Percentiles rank a stretch among this genome's conserved stretches.
These are phyloP conservation scores for Penicillium aurantiogriseum DNA, from an alignment of 2,329 filamentous ascomycete species.

Conservation along the genomic window DNA sequence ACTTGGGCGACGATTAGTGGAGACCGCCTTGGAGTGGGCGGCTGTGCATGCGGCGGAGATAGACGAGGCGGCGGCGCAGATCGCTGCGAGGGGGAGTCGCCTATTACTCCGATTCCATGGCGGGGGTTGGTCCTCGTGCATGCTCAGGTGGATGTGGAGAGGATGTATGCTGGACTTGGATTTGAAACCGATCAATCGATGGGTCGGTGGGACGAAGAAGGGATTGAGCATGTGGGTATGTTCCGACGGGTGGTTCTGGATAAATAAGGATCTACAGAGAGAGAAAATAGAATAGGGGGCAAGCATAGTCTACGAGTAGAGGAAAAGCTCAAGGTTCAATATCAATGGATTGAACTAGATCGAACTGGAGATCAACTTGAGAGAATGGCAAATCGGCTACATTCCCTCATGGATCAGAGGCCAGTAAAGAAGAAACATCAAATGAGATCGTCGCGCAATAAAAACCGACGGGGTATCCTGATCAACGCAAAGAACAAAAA, in stretches of 20 bases:
- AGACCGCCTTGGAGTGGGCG: slow-evolving; percentile 67
- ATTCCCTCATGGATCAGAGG: slow-evolving; percentile 13
- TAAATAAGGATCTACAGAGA: neutral
- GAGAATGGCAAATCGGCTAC: neutral
- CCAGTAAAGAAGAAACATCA: slow-evolving; percentile 12
- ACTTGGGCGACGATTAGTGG: slow-evolving; percentile 65
- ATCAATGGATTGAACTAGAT: slow-evolving; percentile 4
- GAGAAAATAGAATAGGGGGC: neutral
- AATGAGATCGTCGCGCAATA: slow-evolving; percentile 28
- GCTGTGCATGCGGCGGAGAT: slow-evolving; percentile 56
- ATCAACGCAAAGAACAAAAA: slow-evolving; percentile 21
- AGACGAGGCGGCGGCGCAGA: slow-evolving; percentile 23
- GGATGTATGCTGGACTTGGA: slow-evolving; percentile 68
- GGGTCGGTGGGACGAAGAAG: slow-evolving; percentile 79
- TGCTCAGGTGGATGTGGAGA: slow-evolving; percentile 66
- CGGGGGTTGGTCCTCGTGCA: slow-evolving; percentile 75
- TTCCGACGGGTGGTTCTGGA: slow-evolving; percentile 52
- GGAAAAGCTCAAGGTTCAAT: neutral
- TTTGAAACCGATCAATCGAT: slow-evolving; percentile 71
- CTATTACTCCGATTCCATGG: slow-evolving; percentile 54
- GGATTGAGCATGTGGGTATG: slow-evolving; percentile 84
- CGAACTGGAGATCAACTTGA: neutral
- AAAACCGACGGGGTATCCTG: slow-evolving; percentile 39
- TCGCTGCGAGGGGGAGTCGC: slow-evolving; percentile 45
- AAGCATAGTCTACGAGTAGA: neutral